These are phyloP conservation scores for Mucor mucedo DNA, from an alignment of 371 early-diverging fungal genomes.

Conservation along the genomic window DNA sequence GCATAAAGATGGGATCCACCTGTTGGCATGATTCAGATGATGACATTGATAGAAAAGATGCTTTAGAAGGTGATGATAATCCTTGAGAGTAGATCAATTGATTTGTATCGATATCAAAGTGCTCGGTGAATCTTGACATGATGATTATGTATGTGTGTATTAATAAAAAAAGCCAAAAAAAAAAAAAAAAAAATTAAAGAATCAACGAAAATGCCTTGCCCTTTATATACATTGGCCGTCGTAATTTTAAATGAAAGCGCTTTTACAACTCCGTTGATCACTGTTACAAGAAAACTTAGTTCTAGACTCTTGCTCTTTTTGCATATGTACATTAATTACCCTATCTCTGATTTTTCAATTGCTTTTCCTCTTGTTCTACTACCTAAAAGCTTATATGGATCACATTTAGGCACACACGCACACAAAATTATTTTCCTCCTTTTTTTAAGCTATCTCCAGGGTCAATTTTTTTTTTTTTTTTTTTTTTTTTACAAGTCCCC, in stretches of 20 bases:
- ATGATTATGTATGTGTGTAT: no score
- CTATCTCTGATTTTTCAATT: no score
- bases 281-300: background rate
- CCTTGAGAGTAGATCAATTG: constrained; percentile 16
- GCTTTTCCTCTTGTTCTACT: background rate
- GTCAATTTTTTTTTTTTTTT: background rate
- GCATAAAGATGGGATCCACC: constrained; percentile 8
- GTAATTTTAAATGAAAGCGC: background rate
- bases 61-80: constrained; percentile 25
- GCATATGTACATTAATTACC: background rate
- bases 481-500: background rate
- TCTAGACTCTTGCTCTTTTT: constrained; percentile 1
- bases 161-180: constrained; percentile 1
- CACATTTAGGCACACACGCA: no score
- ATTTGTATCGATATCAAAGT: constrained; percentile 25
- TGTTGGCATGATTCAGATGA: constrained; percentile 13
- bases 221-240: constrained; percentile 5
- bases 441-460: background rate
- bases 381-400: background rate
- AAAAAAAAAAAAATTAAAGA: background rate
- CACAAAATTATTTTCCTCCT: background rate
- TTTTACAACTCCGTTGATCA: background rate
- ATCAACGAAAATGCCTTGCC: constrained; percentile 3
- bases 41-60: constrained; percentile 22
- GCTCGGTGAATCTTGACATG: constrained; percentile 36